Evolutionary conservation across 2,329 filamentous ascomycete genomes (phyloP), one percentile per base, ranked within the genome.

Genomic region (Pezicula carpinea): DNA sequence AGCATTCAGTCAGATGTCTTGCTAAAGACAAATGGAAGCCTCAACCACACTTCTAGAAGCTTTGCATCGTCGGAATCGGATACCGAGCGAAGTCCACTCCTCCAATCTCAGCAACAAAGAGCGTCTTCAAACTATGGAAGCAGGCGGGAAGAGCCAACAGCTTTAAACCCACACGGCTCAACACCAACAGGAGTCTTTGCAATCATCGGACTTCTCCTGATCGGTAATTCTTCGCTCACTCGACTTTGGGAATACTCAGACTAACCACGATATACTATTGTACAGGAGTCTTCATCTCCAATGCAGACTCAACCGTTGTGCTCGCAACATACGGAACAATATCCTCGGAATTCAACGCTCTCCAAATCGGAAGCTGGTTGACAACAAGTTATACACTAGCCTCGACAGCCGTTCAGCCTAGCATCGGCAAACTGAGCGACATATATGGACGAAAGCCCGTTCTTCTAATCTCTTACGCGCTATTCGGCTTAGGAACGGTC

Each of bases 271-370:
- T 13, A 17, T 5, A n/a, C 11, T 19, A 19, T 21, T 38, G 21
- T 33, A 8, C 36, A 72, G 79, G 79, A 10, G 79, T 84, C 13
- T 87, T 89, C 54, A 76, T 86, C 11, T 76, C 77, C 6, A 82
- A 83, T 46, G 76, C 78, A 14, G 85, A 89, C 57, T 66, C 69
- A 0, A 83, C 80, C 1, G 67, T 89, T 0, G 74, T 89, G 0
- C 66, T 89, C 26, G 83, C 85, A 0, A 85, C 83, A 0, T 80
- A 85, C 48, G 76, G 77, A 1, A 69, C 69, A 3, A 81, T 84
- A 44, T 75, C 79, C 0, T 84, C 80, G 8, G 75, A 83, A 45
- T 84, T 84, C 54, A 67, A 75, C 44, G 69, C 72, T 29, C 59
- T 84, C 4, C 72, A 71, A 14, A 72, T 77, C 43, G 80, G 79